Base-by-base conservation (phyloP, 129 eudicot species). In the Artemisia tridentata region DNA sequence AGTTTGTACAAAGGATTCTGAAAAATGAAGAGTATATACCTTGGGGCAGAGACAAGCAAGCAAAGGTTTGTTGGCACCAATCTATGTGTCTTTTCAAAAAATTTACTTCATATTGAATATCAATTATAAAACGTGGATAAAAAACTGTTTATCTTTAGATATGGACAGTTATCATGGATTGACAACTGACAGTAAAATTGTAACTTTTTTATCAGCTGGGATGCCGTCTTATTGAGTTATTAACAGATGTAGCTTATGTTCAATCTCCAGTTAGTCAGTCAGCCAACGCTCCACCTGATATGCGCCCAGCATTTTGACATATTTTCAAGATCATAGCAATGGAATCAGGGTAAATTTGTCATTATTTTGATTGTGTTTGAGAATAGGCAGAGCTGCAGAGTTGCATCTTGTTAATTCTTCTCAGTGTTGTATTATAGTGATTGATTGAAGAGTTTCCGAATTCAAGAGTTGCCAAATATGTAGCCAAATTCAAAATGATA, bases 231-330 rank as follows among this genome's bases (percentile, higher is more conserved):
- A 85, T 93, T 72, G 90, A 93, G 79, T 78, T 93, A 81, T 81
- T 93, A 78, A 79, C 83, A 43, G 87, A 93, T 74, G 86, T 86
- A 68, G 99, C 99, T 80, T 90, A 82, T 78, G 95, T 93, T 67
- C 96, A 85, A 81, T 78, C 85, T 62, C 96, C 99, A 71, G 82
- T 72, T 47, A 66, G 73, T 72, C 96, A 89, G 81, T 76, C 85
- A 63, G 92, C 84, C 20, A 97, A 93, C 27, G 18, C 88, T 69
- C 99, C 99, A 17, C 97, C 97, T 63, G 99, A 93, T 84, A 71
- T 93, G 56, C 90, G 97, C 15, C 99, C 99, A 25, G 99, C 99
- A 68, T 93, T 93, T 83, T 83, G 80, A 72, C 99, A 93, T 76
- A 56, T 54, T 18, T 73, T 85, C 81, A 93, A 79, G 77, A 75